Evolutionary conservation across 23 red algal species (phyloP), one percentile per base, ranked within the genome.

Genomic region (Gracilaria domingensis): DNA sequence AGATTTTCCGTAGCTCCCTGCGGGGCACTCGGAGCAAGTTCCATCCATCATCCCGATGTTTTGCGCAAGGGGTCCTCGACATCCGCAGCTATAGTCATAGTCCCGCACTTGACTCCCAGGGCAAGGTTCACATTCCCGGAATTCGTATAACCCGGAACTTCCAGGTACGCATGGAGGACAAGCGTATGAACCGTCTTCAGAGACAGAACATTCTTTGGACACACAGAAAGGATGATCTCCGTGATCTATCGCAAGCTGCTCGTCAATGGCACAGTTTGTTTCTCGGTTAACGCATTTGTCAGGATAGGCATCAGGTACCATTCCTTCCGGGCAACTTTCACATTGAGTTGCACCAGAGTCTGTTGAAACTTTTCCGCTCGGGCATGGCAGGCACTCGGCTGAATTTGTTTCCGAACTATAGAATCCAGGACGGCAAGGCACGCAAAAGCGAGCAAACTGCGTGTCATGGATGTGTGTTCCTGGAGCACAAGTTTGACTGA

Each of bases 1-100:
- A 12, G 45, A 13, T 30, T 6, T 77, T 50, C 72, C 72, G 23
- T 50, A 77, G 25, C 72, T 77, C 2, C 72, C 72, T 1, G 45
- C 72, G 16, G 72, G 72, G 34, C 72, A 77, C 16, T 50, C 72
- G 49, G 72, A 77, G 25, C 72, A 77, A 28, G n/a, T 77, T 11
- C 72, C 72, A 11, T 77, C 28, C 30, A 77, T 30, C 1, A 77
- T 50, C 1, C 72, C 72, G 40, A 77, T 11, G 17, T 77, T 77
- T 28, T 77, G 40, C 1, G 72, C 72, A 77, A 32, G 38, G 28
- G 4, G 9, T 50, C 72, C 72, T 13, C 45, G 18, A 77, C 72
- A 77, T 29, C 21, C 42, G 45, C 72, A 77, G 2, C 11, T 20
- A 50, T 23, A 77, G 20, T 25, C 2, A 13, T 6, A 2, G n/a